These are phyloP conservation scores for Hemisphaericaspora xylanilytica DNA, from an alignment of 1,139 yeast species.

Conservation along the genomic window DNA sequence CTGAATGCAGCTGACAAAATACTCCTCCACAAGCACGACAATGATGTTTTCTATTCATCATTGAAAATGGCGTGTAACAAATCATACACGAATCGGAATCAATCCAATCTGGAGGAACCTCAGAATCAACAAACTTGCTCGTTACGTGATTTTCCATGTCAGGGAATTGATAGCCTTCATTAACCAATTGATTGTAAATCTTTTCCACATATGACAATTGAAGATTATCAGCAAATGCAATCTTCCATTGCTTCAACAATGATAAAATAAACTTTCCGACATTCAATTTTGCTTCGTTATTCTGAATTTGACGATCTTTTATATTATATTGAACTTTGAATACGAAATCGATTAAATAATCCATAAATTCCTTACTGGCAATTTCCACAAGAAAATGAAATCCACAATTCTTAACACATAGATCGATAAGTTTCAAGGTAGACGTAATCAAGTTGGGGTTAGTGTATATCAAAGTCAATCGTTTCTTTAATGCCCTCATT, in stretches of 20 bases:
- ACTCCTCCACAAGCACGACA: conserved; percentile 98
- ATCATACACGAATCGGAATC: conserved; percentile 96
- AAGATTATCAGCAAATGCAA: conserved; percentile 66
- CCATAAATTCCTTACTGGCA: conserved; percentile 84
- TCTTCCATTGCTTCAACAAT: conserved; percentile 73
- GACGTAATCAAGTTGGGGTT: conserved; percentile 79
- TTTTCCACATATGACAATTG: conserved; percentile 66
- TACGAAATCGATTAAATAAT: conserved; percentile 53
- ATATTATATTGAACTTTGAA: conserved; percentile 39
- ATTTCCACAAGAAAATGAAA: conserved; percentile 76
- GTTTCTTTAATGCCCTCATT: conserved; percentile 75
- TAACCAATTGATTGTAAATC: conserved; percentile 56
- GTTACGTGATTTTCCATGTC: conserved; percentile 36
- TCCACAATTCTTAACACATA: conserved; percentile 94
- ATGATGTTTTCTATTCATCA: conserved; percentile 90
- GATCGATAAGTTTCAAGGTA: conserved; percentile 73
- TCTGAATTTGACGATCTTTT: conserved; percentile 26
- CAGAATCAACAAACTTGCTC: conserved; percentile 70
- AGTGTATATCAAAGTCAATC: conserved; percentile 56
- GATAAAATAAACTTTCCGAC: conserved; percentile 62
- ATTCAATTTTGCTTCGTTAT: conserved; percentile 46
- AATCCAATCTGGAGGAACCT: conserved; percentile 97
- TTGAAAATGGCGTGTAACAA: conserved; percentile 75
- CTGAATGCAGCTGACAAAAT: conserved; percentile 80
- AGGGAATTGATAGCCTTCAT: conserved; percentile 72